phyloP scores from a whole-genome alignment of 495 filamentous ascomycete genomes.

The Daldinia childiae region DNA sequence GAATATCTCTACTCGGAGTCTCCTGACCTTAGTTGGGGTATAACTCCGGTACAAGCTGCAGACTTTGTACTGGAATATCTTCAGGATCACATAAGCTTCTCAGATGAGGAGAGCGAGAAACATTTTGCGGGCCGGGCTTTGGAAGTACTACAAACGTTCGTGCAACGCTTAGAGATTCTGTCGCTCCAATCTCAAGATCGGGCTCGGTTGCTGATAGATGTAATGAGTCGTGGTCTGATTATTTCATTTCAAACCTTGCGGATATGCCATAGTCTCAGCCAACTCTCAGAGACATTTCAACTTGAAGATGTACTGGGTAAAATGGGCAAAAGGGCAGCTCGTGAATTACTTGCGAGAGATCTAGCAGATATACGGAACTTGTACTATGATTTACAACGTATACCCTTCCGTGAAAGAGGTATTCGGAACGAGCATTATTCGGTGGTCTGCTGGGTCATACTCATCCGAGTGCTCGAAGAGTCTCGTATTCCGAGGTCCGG shows the following conservation, averaged over 20 bases:
- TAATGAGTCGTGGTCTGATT: constrained; percentile 43
- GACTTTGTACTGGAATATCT: constrained; percentile 56
- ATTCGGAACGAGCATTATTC: constrained; percentile 67
- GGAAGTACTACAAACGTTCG: constrained; percentile 56
- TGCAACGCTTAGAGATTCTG: constrained; percentile 46
- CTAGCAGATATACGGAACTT: constrained; percentile 64
- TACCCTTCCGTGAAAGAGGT: constrained; percentile 67
- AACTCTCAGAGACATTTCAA: constrained; percentile 46
- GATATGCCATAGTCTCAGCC: constrained; percentile 44
- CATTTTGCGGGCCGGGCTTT: constrained; percentile 56
- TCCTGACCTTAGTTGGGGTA: background rate
- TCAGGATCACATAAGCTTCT: constrained; percentile 49
- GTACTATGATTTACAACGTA: constrained; percentile 68
- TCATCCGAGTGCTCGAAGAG: constrained; percentile 66
- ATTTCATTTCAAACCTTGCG: constrained; percentile 47
- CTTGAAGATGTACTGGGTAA: constrained; percentile 56
- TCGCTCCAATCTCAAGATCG: constrained; percentile 11
- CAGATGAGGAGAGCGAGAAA: constrained; percentile 41
- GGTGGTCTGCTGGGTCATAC: constrained; percentile 73
- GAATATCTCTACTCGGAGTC: constrained; percentile 49
- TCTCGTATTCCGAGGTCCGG: constrained; percentile 53
- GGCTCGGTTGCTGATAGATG: constrained; percentile 38
- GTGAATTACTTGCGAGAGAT: constrained; percentile 58
- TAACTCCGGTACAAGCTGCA: constrained; percentile 42
- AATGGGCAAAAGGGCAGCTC: constrained; percentile 49